Base-by-base conservation (phyloP, 1,139 yeast species). In the Nakaseomyces glabratus region DNA sequence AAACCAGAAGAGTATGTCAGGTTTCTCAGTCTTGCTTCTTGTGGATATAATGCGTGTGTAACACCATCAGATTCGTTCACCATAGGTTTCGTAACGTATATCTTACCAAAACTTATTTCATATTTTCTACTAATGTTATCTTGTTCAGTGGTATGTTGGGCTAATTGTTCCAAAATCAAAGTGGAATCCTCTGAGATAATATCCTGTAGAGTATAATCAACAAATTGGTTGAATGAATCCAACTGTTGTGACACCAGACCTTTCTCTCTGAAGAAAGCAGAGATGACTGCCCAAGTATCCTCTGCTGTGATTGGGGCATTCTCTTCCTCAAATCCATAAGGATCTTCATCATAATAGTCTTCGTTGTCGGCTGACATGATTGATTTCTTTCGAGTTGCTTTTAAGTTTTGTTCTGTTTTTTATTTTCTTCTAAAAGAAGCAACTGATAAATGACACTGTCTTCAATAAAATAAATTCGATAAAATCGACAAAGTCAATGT, bases 61-160 rank as follows among this genome's bases (percentile, higher is more conserved):
- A 95, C 86, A 66, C 99, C 99, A 64, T 93, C 99, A 20, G 97
- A 95, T 66, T 93, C 99, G 14, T 97, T 93, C 74, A 90, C 95
- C 34, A 95, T 85, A 26, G 99, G 98, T 53, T 90, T 84, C 25
- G 97, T 86, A 48, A 93, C 76, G 61, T 84, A 93, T 53, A 93
- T 90, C 61, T 90, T 93, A 45, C 98, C 99, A 63, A 93, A 93
- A 19, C 88, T 77, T 55, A 93, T 90, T 62, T 88, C 97, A 57
- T 85, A 93, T 46, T 96, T 76, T 61, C 86, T 79, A 61, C 84
- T 86, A 50, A 84, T 76, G 56, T 84, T 82, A 59, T 90, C 97
- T 40, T 75, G 73, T 48, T 85, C 95, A 19, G 93, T 78, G 2
- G 94, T 81, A 57, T 90, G 97, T 62, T 93, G 98, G 20, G 98